Evolutionary conservation across 208 protist species (phyloP), one percentile per base, ranked within the genome.

Genomic region (Leishmania mexicana): DNA sequence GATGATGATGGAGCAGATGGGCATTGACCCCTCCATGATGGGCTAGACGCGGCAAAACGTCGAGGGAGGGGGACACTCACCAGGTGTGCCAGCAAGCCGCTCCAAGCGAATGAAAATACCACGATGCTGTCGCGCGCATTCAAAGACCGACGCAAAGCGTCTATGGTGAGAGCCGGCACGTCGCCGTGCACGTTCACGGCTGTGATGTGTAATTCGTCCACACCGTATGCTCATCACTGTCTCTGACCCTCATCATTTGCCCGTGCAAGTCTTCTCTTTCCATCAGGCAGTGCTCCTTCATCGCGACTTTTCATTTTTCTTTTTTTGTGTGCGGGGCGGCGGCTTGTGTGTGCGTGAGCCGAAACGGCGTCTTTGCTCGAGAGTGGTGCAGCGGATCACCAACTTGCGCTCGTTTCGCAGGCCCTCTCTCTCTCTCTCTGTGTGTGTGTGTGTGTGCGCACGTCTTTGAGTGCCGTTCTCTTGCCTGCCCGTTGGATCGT

Each of bases 1-100:
- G 51, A 93, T 93, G 94, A 96, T 97, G 92, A 91, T 97, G 87
- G 90, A 96, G 87, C 89, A 95, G 88, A 97, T 97, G 94, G 92
- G 92, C 38, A 94, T 95, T 82, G 90, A 92, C 77, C 84, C 84
- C 71, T 86, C 84, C 53, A 91, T 92, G 89, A 54, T 92, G 80
- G 80, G 80, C 13, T 86, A 64, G 42, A 31, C 38, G 15, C 5
- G 24, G 35, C 17, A 62, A 4, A 6, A n/a, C 4, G 8, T 65
- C 1, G 47, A 42, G 7, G 5, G 64, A 42, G 11, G 65, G 65
- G 45, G 45, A 49, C 35, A 51, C 47, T n/a, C 45, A 24, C 28
- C 7, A 2, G 24, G 40, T 74, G 10, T 7, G 40, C 70, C 11
- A 38, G 54, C 2, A 54, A 74, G 70, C 17, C 45, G 4, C 24